These are phyloP conservation scores for Backusella morwellensis DNA, from an alignment of 192 early-diverging fungal genomes.

Conservation along the genomic window DNA sequence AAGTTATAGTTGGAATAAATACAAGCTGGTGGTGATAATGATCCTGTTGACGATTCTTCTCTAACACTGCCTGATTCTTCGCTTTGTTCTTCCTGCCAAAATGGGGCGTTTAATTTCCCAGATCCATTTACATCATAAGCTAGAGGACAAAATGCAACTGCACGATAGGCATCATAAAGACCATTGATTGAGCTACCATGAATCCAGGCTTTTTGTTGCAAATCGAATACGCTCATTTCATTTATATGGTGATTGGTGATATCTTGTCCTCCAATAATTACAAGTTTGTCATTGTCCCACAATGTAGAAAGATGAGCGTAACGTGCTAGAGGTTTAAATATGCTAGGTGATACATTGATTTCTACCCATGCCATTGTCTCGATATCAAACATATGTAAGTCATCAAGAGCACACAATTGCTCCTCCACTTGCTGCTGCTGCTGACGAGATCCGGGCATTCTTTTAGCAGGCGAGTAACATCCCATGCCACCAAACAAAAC, in stretches of 20 bases:
- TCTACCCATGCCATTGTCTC: conserved; percentile 60
- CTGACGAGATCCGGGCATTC: neutral
- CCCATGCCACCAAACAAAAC: conserved; percentile 84
- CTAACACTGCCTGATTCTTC: conserved; percentile 7
- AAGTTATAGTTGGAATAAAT: conserved; percentile 87
- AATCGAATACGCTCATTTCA: conserved; percentile 75
- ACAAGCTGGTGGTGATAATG: conserved; percentile 43
- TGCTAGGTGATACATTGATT: conserved; percentile 41
- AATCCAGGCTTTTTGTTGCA: conserved; percentile 62
- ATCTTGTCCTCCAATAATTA: conserved; percentile 77
- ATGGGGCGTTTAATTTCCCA: neutral
- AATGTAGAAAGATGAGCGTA: conserved; percentile 77
- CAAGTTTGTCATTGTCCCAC: conserved; percentile 53
- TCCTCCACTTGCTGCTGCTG: conserved; percentile 40
- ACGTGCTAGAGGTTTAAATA: conserved; percentile 59
- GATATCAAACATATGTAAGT: conserved; percentile 68
- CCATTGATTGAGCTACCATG: conserved; percentile 62
- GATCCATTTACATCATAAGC: neutral
- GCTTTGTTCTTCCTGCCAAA: conserved; percentile 6
- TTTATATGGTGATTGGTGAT: conserved; percentile 74
- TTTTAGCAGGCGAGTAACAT: conserved; percentile 34
- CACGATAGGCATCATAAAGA: conserved; percentile 76
- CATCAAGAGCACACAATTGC: conserved; percentile 63
- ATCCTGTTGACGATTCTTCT: conserved; percentile 40
- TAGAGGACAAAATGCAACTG: conserved; percentile 61